Base-by-base conservation (phyloP, 2,329 filamentous ascomycete genomes). In the Aureobasidium sp. region DNA sequence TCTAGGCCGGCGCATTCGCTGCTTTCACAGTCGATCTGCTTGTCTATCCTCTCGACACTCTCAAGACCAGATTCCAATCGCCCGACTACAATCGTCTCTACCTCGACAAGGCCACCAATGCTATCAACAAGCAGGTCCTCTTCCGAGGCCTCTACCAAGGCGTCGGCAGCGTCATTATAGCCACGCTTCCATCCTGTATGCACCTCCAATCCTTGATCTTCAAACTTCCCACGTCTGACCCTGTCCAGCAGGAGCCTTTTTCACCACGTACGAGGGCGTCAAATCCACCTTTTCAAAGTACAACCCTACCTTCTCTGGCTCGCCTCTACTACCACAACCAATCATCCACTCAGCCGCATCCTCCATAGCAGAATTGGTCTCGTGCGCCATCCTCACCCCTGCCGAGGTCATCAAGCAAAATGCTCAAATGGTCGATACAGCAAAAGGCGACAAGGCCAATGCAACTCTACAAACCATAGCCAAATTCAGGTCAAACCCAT, bases 391-490 rank as follows among this genome's bases (percentile, higher is more conserved):
- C 64, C 83, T 96, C 39, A 93, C 91, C 0, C 92, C 91, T 0
- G 90, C 91, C 15, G 91, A 96, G 73, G 90, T 96, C 8, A 84
- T 96, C 66, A 96, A 97, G 77, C 91, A 96, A 72, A 96, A 96
- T 74, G 91, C 92, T 0, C 91, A 96, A 74, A 91, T 96, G 82
- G 79, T 94, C 0, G 78, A 78, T 69, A 69, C 65, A 26, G 67
- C 63, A 17, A 78, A 73, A 73, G 48, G 62, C 66, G 55, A 64
- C 47, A 63, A 70, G 12, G 74, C 72, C 52, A 79, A 79, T 61
- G 80, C 82, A 0, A 84, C 82, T 73, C 48, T 86, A 6, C 74
- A 84, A 71, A 85, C 85, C 0, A 72, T 88, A 10, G 72, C 74
- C 17, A 77, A 78, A 29, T 87, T 89, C 70, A 77, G 74, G 64